A percentile compares a stretch with the other conserved stretches of the same genome.
Conservation (phyloP, 371 early-diverging fungal species). For the Rhizopus delemar region DNA sequence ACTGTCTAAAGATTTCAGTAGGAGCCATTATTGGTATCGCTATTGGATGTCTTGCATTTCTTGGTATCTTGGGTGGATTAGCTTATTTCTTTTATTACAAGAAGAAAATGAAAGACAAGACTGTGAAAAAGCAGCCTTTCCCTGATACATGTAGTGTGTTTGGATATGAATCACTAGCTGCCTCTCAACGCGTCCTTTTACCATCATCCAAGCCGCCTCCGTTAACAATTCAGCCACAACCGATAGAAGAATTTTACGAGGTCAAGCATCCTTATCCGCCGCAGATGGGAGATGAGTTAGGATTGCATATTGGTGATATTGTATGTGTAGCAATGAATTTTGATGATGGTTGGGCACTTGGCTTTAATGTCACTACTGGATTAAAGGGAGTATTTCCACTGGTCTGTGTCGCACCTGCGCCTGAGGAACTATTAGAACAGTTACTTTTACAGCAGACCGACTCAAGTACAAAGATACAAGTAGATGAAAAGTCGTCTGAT, state of each 20-base stretch:
- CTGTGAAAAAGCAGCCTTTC: neutral
- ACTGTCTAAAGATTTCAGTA: slow-evolving; percentile 19
- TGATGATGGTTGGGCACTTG: slow-evolving; percentile 77
- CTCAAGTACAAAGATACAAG: slow-evolving; percentile 27
- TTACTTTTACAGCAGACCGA: slow-evolving; percentile 22
- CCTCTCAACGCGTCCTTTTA: slow-evolving; percentile 14
- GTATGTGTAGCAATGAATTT: slow-evolving; percentile 60
- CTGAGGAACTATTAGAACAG: slow-evolving; percentile 41
- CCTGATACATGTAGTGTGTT: slow-evolving; percentile 2
- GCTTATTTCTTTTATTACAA: slow-evolving; percentile 12
- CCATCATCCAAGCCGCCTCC: neutral
- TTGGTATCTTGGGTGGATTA: slow-evolving; percentile 13
- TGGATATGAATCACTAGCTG: slow-evolving; percentile 24
- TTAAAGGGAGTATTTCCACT: slow-evolving; percentile 74
- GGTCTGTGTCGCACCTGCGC: slow-evolving; percentile 56
- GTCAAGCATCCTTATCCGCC: slow-evolving; percentile 64
- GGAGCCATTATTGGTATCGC: slow-evolving; percentile 36
- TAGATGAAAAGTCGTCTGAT: slow-evolving; percentile 28
- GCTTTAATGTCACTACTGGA: slow-evolving; percentile 67
- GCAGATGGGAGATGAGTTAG: slow-evolving; percentile 70
- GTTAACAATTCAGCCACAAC: slow-evolving; percentile 7
- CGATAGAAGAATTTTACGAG: slow-evolving; percentile 42
- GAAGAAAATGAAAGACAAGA: neutral
- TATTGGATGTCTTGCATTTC: slow-evolving; percentile 22
- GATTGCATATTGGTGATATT: slow-evolving; percentile 65